These are phyloP conservation scores for Nematocida sp. DNA, from an alignment of 371 early-diverging fungal genomes.

Conservation along the genomic window DNA sequence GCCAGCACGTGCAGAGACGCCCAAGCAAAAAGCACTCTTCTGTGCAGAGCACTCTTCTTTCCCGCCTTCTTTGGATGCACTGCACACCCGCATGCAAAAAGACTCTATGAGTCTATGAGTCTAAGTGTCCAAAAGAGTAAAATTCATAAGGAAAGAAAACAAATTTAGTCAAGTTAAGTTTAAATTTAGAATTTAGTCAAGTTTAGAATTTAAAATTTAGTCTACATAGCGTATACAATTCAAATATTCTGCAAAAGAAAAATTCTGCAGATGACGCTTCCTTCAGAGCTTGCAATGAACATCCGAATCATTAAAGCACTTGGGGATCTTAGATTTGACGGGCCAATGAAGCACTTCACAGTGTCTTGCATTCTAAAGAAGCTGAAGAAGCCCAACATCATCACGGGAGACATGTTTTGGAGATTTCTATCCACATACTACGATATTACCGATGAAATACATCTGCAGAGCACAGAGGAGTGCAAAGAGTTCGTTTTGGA, in stretches of 20 bases:
- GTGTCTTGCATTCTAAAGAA: slow-evolving; percentile 57
- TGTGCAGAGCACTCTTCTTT: too few relatives aligned
- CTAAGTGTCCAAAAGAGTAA: too few relatives aligned
- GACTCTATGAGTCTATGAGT: too few relatives aligned
- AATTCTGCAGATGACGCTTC: slow-evolving; percentile 53
- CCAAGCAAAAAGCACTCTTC: too few relatives aligned
- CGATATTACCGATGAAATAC: not conserved
- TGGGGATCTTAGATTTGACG: slow-evolving; percentile 51
- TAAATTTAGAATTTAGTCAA: not conserved
- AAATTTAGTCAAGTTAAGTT: too few relatives aligned
- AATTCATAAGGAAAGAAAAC: too few relatives aligned
- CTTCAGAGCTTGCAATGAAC: slow-evolving; percentile 56
- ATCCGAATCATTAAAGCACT: slow-evolving; percentile 64
- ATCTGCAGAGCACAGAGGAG: not conserved
- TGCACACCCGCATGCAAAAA: too few relatives aligned
- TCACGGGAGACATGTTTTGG: slow-evolving; percentile 61
- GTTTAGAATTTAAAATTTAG: not conserved
- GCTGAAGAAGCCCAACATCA: slow-evolving; percentile 63
- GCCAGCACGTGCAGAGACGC: too few relatives aligned
- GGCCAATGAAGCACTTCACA: slow-evolving; percentile 57
- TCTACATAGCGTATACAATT: not conserved
- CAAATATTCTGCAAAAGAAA: not conserved
- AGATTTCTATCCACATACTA: slow-evolving; percentile 54
- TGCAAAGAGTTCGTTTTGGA: not conserved
- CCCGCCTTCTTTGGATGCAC: too few relatives aligned